phyloP scores from a whole-genome alignment of 2,329 filamentous ascomycete genomes.

The Talaromyces atroroseus region DNA sequence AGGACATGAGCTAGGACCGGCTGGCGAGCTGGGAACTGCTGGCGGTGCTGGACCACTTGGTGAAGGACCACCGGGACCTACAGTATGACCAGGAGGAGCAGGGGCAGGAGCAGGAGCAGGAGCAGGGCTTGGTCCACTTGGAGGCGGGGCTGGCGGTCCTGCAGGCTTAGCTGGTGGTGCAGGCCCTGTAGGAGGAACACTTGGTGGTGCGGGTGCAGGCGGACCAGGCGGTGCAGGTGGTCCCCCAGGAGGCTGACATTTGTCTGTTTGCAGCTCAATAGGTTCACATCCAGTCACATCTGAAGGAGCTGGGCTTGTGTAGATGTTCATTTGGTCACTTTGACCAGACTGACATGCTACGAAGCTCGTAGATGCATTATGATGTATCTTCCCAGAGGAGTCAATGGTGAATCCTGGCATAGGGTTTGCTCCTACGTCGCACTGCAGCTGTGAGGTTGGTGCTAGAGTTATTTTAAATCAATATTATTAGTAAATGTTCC shows the following conservation, averaged over 20 bases:
- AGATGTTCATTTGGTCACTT: constrained; percentile 38
- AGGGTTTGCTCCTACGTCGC: constrained; percentile 50
- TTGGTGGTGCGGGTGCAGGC: background rate
- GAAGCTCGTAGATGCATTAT: constrained; percentile 50
- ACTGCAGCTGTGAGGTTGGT: constrained; percentile 57
- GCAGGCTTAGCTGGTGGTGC: constrained; percentile 14
- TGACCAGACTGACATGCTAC: constrained; percentile 55
- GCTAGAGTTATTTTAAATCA: constrained; percentile 29
- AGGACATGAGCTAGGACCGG: background rate
- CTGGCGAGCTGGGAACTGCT: background rate
- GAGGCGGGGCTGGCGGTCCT: constrained; percentile 1
- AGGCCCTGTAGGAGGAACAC: constrained; percentile 15
- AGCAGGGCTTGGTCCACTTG: constrained; percentile 7
- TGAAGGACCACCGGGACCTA: background rate
- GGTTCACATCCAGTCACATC: constrained; percentile 30
- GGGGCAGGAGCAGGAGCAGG: background rate
- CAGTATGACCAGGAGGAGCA: background rate
- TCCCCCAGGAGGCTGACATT: constrained; percentile 25
- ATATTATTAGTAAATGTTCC: background rate
- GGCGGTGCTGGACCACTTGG: background rate
- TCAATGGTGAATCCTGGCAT: constrained; percentile 53
- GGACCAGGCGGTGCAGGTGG: background rate
- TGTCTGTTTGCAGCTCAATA: constrained; percentile 31
- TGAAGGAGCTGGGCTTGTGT: constrained; percentile 28
- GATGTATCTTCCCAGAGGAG: constrained; percentile 49